Conservation (phyloP, 2,329 filamentous ascomycete genomes). For the Cryoendolithus antarcticus region DNA sequence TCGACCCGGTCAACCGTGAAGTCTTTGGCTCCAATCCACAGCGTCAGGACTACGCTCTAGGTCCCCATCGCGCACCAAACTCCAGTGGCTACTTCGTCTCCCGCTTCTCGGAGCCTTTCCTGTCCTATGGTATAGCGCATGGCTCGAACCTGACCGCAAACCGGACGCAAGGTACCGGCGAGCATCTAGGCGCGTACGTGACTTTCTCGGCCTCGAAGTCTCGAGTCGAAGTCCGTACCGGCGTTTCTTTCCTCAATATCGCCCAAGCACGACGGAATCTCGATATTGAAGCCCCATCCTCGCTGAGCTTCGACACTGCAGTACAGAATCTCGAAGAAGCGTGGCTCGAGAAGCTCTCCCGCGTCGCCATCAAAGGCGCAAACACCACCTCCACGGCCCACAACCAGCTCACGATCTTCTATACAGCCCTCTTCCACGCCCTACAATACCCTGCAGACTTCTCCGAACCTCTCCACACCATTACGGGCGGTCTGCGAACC, state of each 20-base stretch:
- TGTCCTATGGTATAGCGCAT: slow-evolving; percentile 24
- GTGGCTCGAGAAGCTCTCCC: slow-evolving; percentile 35
- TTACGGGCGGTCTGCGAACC: slow-evolving; percentile 13
- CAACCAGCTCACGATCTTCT: slow-evolving; percentile 34
- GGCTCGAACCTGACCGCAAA: slow-evolving; percentile 19
- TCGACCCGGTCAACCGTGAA: slow-evolving; percentile 27
- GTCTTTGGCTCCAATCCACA: slow-evolving; percentile 35
- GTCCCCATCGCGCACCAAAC: slow-evolving; percentile 28
- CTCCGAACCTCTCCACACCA: slow-evolving; percentile 29
- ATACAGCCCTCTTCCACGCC: slow-evolving; percentile 35
- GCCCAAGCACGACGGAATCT: slow-evolving; percentile 36
- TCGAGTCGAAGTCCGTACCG: slow-evolving; percentile 34
- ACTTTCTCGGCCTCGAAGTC: slow-evolving; percentile 21
- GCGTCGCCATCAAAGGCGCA: slow-evolving; percentile 32
- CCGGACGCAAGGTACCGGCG: slow-evolving; percentile 19
- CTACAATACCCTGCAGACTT: slow-evolving; percentile 38
- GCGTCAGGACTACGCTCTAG: slow-evolving; percentile 35
- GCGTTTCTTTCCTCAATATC: slow-evolving; percentile 35
- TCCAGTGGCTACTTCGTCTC: slow-evolving; percentile 38
- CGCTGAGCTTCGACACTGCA: slow-evolving; percentile 26
- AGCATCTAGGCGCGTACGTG: slow-evolving; percentile 31
- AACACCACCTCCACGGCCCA: slow-evolving; percentile 30
- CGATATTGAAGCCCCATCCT: slow-evolving; percentile 30
- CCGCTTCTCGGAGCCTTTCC: slow-evolving; percentile 33
- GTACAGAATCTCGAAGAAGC: slow-evolving; percentile 29